Evolutionary conservation across 2,329 filamentous ascomycete species (phyloP).

Genomic region (Apiospora phragmitis): DNA sequence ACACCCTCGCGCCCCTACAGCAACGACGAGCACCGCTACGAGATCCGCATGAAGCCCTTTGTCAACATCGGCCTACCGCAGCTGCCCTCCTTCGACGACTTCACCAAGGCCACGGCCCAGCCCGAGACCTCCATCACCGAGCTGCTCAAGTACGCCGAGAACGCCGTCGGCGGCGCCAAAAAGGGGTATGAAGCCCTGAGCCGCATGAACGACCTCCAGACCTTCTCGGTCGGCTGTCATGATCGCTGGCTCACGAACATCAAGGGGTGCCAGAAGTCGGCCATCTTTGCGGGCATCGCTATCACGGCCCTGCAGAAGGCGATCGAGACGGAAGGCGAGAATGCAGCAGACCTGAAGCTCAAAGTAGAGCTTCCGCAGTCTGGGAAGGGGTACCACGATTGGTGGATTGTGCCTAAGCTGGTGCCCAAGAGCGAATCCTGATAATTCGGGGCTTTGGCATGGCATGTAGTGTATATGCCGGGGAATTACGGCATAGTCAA

Average conservation of each 20-base stretch:
- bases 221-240: constrained; percentile 58
- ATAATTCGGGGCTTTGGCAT: background rate
- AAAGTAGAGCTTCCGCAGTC: constrained; percentile 53
- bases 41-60: constrained; percentile 86
- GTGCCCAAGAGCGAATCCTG: constrained; percentile 16
- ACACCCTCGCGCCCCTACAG: constrained; percentile 62
- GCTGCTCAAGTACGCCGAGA: constrained; percentile 47
- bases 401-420: constrained; percentile 63
- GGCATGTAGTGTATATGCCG: background rate
- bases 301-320: constrained; percentile 61
- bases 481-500: background rate
- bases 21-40: constrained; percentile 69
- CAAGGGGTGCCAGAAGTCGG: constrained; percentile 66
- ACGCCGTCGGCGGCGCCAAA: constrained; percentile 48
- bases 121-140: constrained; percentile 37
- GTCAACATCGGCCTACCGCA: constrained; percentile 66
- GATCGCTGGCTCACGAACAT: constrained; percentile 61
- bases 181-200: constrained; percentile 58
- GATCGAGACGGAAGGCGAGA: constrained; percentile 33
- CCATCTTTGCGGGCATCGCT: constrained; percentile 68
- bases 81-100: constrained; percentile 65
- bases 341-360: constrained; percentile 35
- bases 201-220: constrained; percentile 50
- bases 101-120: constrained; percentile 45
- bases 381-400: constrained; percentile 60